These are phyloP conservation scores for Paragyromitra xinjiangensis DNA, from an alignment of 495 filamentous ascomycete species.

Conservation along the genomic window DNA sequence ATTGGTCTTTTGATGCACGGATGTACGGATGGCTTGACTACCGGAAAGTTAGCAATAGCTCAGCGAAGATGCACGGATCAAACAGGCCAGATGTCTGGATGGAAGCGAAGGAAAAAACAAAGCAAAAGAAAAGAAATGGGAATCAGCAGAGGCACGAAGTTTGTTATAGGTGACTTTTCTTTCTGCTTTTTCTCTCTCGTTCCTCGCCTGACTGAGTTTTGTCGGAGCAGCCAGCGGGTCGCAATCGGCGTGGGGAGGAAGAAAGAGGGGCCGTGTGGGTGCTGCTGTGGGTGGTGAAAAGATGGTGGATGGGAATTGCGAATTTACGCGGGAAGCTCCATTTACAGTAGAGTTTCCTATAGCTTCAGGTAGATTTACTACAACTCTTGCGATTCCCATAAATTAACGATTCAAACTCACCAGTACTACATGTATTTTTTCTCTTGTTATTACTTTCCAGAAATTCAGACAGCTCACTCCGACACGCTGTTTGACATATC, in stretches of 20 bases:
- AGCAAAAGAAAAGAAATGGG: constrained; percentile 38
- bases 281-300: not conserved
- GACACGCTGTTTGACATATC: constrained; percentile 5
- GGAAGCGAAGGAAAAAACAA: constrained; percentile 32
- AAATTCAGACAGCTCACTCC: constrained; percentile 27
- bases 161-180: not conserved
- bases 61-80: constrained; percentile 13
- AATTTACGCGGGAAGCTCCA: constrained; percentile 21
- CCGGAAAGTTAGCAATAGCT: constrained; percentile 9
- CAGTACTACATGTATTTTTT: not conserved
- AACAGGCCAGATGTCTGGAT: constrained; percentile 29
- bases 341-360: not conserved
- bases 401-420: constrained; percentile 2
- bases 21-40: constrained; percentile 30
- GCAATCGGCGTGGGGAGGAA: constrained; percentile 17
- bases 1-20: constrained; percentile 29
- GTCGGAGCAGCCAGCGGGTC: constrained; percentile 10
- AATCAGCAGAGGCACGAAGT: constrained; percentile 29
- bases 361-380: constrained; percentile 6
- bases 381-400: constrained; percentile 15
- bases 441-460: not conserved
- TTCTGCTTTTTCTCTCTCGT: not conserved
- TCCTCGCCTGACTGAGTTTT: not conserved
- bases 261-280: constrained; percentile 36
- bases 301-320: constrained; percentile 1